Evolutionary conservation across 2,329 filamentous ascomycete species (phyloP).

Genomic region (Apiospora rasikravindrae): DNA sequence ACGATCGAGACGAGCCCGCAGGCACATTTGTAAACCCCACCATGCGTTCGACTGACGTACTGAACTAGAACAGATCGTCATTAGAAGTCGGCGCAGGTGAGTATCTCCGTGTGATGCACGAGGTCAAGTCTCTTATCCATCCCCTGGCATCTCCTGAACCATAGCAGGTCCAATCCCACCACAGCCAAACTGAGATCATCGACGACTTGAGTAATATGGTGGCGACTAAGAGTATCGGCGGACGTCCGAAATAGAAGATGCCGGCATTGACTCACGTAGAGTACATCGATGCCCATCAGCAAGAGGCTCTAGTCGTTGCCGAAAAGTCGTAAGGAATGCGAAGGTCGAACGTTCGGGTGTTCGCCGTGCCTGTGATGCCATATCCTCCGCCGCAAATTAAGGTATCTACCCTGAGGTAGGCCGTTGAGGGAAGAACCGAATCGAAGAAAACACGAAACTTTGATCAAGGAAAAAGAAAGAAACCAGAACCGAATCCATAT

Average conservation of each 20-base stretch:
- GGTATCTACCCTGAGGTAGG: neutral
- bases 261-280: neutral
- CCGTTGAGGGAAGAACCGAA: neutral
- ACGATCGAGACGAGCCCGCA: neutral
- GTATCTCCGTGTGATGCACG: neutral
- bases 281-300: neutral
- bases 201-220: neutral
- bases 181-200: neutral
- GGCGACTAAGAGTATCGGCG: neutral
- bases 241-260: neutral
- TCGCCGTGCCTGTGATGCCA: neutral
- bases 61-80: neutral
- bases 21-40: neutral
- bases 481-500: constrained; percentile 21
- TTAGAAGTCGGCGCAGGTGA: neutral
- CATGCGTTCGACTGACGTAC: neutral
- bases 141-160: neutral
- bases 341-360: neutral
- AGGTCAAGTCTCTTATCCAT: neutral
- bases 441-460: constrained; percentile 8
- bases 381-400: neutral
- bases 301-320: neutral
- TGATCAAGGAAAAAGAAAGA: constrained; percentile 20
- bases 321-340: neutral
- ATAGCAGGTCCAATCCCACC: constrained; percentile 1